phyloP scores from a whole-genome alignment of 441 rosid genomes.

The Gossypium davidsonii region DNA sequence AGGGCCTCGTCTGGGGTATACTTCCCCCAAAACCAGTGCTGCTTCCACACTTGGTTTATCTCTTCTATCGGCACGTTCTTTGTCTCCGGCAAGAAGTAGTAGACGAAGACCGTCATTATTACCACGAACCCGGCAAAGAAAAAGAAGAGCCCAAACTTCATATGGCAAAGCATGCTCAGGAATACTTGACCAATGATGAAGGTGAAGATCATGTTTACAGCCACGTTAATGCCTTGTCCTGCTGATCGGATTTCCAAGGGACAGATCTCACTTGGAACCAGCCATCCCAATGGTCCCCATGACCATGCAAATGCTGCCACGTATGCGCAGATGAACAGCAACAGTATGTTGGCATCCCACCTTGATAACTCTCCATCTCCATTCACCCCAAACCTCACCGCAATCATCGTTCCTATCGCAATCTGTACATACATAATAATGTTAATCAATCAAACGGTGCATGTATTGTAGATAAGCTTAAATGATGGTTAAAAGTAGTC shows the following conservation, averaged over 20 bases:
- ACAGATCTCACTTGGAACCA: conserved; percentile 47
- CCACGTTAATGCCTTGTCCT: conserved; percentile 40
- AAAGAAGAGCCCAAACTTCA: conserved; percentile 46
- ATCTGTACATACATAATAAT: conserved; percentile 8
- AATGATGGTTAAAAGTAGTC: background rate
- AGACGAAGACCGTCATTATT: conserved; percentile 34
- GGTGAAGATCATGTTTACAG: conserved; percentile 48
- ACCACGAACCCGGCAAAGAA: conserved; percentile 36
- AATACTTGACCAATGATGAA: conserved; percentile 42
- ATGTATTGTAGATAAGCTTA: background rate
- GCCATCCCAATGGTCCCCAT: conserved; percentile 78
- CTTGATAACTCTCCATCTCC: conserved; percentile 37
- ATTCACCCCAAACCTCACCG: conserved; percentile 29
- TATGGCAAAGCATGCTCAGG: conserved; percentile 46
- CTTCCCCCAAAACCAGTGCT: conserved; percentile 43
- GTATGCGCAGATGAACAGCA: conserved; percentile 43
- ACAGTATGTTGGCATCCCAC: conserved; percentile 28
- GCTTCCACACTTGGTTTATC: conserved; percentile 38
- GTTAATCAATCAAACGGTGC: background rate
- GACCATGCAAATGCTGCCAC: conserved; percentile 80
- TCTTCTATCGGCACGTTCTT: conserved; percentile 44
- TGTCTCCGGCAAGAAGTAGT: conserved; percentile 40
- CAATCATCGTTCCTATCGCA: conserved; percentile 31
- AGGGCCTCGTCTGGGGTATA: conserved; percentile 37
- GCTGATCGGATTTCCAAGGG: conserved; percentile 44